A percentile compares a stretch with the other conserved stretches of the same genome.
Conservation (phyloP, 2,329 filamentous ascomycete species). For the Sporothrix humicola region DNA sequence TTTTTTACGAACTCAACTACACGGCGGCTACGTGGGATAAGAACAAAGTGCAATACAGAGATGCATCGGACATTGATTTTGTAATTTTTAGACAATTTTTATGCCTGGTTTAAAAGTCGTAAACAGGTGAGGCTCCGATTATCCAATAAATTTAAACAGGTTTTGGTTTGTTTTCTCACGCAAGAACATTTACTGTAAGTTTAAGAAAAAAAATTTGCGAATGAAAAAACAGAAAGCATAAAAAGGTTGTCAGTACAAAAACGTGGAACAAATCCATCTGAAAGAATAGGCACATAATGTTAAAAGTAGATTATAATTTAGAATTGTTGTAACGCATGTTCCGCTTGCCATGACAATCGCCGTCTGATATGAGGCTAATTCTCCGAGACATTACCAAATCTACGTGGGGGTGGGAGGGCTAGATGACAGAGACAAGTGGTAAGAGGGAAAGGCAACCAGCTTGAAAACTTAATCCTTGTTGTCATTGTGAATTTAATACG, state of each 20-base stretch:
- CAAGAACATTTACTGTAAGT: neutral
- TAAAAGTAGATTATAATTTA: neutral
- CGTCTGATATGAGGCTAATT: conserved; percentile 21
- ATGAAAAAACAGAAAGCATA: neutral
- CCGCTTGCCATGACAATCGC: neutral
- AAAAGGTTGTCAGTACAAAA: too few species aligned
- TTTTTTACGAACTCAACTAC: too few species aligned
- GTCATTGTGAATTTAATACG: too few species aligned
- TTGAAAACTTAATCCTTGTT: too few species aligned
- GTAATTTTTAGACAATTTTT: too few species aligned
- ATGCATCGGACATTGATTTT: too few species aligned
- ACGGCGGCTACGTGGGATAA: too few species aligned
- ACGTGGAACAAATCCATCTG: neutral
- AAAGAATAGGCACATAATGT: neutral
- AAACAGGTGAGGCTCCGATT: neutral
- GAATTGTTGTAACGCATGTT: neutral
- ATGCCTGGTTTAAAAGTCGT: too few species aligned
- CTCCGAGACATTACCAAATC: conserved; percentile 21
- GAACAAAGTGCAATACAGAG: too few species aligned
- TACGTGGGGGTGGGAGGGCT: neutral
- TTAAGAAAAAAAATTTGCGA: neutral
- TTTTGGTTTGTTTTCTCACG: too few species aligned
- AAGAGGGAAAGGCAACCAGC: neutral
- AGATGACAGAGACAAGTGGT: neutral
- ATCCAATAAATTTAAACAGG: too few species aligned